Evolutionary conservation across 306 rosid species (phyloP), one percentile per base, ranked within the genome.

Genomic region (Quercus dentata): DNA sequence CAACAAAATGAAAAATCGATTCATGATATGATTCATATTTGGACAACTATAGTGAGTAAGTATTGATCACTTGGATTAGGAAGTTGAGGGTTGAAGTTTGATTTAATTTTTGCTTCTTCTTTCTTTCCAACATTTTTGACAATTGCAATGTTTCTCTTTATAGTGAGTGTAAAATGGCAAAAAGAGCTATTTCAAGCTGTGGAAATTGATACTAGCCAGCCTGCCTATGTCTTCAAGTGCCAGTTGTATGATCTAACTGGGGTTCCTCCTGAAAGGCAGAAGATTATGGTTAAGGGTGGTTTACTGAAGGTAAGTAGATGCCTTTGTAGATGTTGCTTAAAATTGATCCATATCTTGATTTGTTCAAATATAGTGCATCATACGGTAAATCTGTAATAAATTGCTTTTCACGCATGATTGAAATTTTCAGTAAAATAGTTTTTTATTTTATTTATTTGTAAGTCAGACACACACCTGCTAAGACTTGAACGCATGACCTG

Each of bases 221-320:
- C 98, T 46, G 92, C 99, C 28, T 86, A 84, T 82, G 97, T 96
- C 75, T 96, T 96, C 83, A 96, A 96, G 88, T 89, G 97, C 87
- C 99, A 96, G 79, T 83, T 96, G 85, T 96, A 56, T 74, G 98
- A 91, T 89, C 88, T 96, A 80, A 96, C 99, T 0, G 99, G 98
- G 64, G 99, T 96, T 4, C 96, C 98, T 85, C 97, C 98, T 38
- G 98, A 93, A 79, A 96, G 99, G 80, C 99, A 93, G 84, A 96
- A 96, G 56, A 93, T 96, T 79, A 96, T 96, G 99, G 97, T 96
- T 54, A 96, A 96, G 88, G 99, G 99, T 81, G 99, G 98, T 78
- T 82, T 96, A 77, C 75, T 96, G 83, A 96, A 96, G 97, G 99
- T 91, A 75, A 80, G 76, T 77, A 58, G 75, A 72, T 73, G 72